Percentiles rank a stretch among this genome's conserved stretches.
Evolutionary conservation across 2,329 filamentous ascomycete genomes (phyloP).

Genomic region (Fusarium haematococcum): DNA sequence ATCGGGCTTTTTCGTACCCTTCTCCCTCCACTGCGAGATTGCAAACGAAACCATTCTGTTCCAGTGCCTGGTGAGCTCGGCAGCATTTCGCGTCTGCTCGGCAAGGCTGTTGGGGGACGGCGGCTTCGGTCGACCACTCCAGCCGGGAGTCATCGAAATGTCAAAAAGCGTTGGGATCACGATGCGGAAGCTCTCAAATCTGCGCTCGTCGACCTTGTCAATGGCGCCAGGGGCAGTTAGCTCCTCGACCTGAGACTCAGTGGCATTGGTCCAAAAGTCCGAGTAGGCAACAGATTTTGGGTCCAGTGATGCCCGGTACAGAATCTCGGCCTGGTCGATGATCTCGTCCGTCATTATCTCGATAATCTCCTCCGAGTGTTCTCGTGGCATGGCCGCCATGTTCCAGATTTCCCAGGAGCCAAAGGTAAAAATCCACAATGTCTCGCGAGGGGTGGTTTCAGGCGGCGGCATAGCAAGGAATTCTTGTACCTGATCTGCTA

Average conservation of each 20-base stretch:
- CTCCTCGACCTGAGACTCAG: constrained; percentile 41
- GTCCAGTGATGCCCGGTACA: constrained; percentile 59
- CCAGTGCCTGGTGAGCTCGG: constrained; percentile 63
- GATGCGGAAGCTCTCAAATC: constrained; percentile 60
- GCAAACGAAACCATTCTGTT: constrained; percentile 57
- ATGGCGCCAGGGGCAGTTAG: constrained; percentile 41
- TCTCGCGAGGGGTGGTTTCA: constrained; percentile 54
- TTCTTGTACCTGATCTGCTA: constrained; percentile 56
- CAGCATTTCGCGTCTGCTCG: constrained; percentile 67
- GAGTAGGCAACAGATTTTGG: constrained; percentile 59
- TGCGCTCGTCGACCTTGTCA: constrained; percentile 43
- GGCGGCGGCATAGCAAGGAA: constrained; percentile 58
- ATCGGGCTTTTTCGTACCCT: constrained; percentile 56
- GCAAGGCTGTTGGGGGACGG: constrained; percentile 59
- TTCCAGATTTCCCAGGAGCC: constrained; percentile 69
- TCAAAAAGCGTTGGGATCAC: constrained; percentile 66
- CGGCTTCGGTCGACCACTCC: constrained; percentile 58
- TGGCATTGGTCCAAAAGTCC: constrained; percentile 52
- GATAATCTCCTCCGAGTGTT: constrained; percentile 52
- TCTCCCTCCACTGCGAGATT: constrained; percentile 58
- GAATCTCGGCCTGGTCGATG: constrained; percentile 59
- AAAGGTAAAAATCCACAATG: constrained; percentile 64
- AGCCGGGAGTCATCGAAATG: constrained; percentile 65
- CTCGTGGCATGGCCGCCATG: constrained; percentile 59
- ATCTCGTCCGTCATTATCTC: constrained; percentile 53